Evolutionary conservation across 2,329 filamentous ascomycete species (phyloP).

Genomic region (Coniochaeta ligniaria): DNA sequence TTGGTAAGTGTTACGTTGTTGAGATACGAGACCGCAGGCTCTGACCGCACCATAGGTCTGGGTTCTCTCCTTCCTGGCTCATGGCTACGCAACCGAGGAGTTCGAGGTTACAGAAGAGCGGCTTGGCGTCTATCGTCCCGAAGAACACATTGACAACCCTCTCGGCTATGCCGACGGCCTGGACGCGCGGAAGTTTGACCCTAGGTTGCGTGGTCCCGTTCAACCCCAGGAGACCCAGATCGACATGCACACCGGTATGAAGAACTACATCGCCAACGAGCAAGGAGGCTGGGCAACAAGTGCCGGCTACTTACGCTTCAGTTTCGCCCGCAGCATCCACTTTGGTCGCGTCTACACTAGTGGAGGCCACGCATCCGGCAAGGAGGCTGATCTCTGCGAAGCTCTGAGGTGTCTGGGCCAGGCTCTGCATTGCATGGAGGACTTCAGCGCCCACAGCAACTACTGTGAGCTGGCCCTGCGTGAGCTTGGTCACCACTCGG

Average conservation of each 20-base stretch:
- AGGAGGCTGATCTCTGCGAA: constrained; percentile 72
- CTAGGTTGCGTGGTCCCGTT: constrained; percentile 74
- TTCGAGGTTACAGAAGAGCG: constrained; percentile 79
- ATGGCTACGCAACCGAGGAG: constrained; percentile 79
- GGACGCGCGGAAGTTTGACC: constrained; percentile 78
- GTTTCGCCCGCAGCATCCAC: constrained; percentile 67
- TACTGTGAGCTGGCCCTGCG: constrained; percentile 72
- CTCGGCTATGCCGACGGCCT: constrained; percentile 78
- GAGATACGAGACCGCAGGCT: not conserved
- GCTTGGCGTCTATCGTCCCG: constrained; percentile 72
- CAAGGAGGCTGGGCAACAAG: constrained; percentile 83
- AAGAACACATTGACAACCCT: constrained; percentile 70
- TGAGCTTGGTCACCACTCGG: constrained; percentile 60
- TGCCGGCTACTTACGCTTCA: constrained; percentile 73
- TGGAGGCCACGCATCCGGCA: constrained; percentile 54
- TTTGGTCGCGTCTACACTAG: constrained; percentile 69
- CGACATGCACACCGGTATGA: constrained; percentile 82
- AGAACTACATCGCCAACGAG: constrained; percentile 97
- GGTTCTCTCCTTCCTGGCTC: constrained; percentile 74
- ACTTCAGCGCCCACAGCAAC: constrained; percentile 77
- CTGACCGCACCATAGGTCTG: constrained; percentile 43
- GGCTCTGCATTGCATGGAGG: constrained; percentile 69
- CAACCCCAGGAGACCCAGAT: constrained; percentile 64
- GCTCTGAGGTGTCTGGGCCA: constrained; percentile 71
- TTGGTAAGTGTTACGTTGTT: constrained; percentile 36